Evolutionary conservation across 2,329 filamentous ascomycete species (phyloP).

Genomic region (Fusarium aywerte): DNA sequence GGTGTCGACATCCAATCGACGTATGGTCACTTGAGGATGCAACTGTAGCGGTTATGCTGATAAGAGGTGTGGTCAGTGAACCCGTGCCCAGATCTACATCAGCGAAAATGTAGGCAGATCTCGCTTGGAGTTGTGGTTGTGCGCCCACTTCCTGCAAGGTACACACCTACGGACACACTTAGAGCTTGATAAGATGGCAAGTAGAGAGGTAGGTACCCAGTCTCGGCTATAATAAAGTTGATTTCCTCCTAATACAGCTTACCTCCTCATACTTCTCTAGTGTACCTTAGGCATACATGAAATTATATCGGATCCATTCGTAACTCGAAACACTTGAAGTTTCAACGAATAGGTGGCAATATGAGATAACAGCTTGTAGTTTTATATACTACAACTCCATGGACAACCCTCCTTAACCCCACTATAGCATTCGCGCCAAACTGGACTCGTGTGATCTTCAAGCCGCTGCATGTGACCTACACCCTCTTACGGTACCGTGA

Average conservation of each 20-base stretch:
- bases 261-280: no score
- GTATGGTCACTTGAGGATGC: conserved; percentile 26
- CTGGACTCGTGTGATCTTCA: conserved; percentile 9
- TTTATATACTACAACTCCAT: neutral
- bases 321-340: neutral
- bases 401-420: neutral
- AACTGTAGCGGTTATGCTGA: neutral
- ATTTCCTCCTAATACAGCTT: neutral
- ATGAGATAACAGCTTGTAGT: neutral
- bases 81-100: conserved; percentile 1
- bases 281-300: neutral
- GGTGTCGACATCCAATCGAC: conserved; percentile 13
- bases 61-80: conserved; percentile 2
- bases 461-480: conserved; percentile 32
- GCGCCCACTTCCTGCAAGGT: neutral
- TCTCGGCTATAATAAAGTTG: neutral
- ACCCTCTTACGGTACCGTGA: conserved; percentile 6
- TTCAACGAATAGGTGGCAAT: neutral
- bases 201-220: neutral
- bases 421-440: conserved; percentile 1
- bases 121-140: neutral
- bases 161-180: neutral
- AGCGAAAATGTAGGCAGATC: conserved; percentile 4
- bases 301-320: neutral
- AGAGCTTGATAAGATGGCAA: no score